Evolutionary conservation across 2,329 filamentous ascomycete genomes (phyloP), one percentile per base, ranked within the genome.

Genomic region (Didymosphaeria variabile): DNA sequence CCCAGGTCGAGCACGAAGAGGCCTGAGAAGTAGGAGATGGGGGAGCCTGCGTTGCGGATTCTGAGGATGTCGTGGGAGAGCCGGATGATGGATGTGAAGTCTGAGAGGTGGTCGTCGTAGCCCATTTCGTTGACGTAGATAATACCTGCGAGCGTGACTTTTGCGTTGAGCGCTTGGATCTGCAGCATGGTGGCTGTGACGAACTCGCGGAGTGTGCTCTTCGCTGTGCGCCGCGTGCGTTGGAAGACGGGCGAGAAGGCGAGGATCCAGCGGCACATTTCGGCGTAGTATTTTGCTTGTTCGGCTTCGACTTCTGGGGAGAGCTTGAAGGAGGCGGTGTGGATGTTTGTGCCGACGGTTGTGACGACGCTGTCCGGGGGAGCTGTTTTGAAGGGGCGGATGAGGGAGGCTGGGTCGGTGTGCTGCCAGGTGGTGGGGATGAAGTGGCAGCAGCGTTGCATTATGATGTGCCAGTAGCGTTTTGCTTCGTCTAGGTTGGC

Each of bases 1-100:
- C 62, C 62, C 5, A 65, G 57, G 40, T 65, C 62, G n/a, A 60
- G 54, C 21, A 54, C 49, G 42, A 65, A 65, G 31, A 50, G 59
- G 12, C 62, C 62, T 1, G 54, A 29, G 51, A 58, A 62, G 46
- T 65, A 58, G 6, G 12, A 23, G 9, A 15, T n/a, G 12, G 45
- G 21, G 7, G 60, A 42, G 4, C 49, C 56, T 36, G 55, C 46
- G 29, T 57, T n/a, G 44, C 62, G 57, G 13, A 58, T 50, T 3
- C 17, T 45, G 52, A 55, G 46, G 17, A 65, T 34, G 32, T 62
- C 59, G 40, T 53, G n/a, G 21, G 59, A 47, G n/a, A 60, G 58
- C 19, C 51, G 44, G 26, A 65, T 51, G 21, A 65, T 65, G 10
- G 57, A 44, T 32, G 13, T 42, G 36, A 65, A 65, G 32, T 62